Conservation (phyloP, 371 early-diverging fungal genomes). For the Ecytonucleospora hepatopenaei region DNA sequence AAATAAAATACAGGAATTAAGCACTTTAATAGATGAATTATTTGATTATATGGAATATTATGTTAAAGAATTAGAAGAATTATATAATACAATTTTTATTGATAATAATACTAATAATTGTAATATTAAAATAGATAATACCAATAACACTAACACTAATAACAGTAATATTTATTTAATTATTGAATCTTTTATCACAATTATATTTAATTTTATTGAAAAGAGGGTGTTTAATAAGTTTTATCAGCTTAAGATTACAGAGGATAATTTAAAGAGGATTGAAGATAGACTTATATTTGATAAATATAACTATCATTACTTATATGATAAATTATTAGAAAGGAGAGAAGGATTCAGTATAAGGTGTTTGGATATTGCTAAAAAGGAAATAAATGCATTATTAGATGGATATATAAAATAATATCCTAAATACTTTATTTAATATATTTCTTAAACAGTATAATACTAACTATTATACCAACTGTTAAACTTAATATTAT, state of each 20-base stretch:
- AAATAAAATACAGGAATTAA: constrained; percentile 34
- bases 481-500: too few species aligned
- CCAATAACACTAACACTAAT: too few species aligned
- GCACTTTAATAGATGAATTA: constrained; percentile 12
- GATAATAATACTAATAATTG: background rate
- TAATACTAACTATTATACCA: background rate
- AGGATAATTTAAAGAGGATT: constrained; percentile 23
- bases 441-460: background rate
- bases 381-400: constrained; percentile 24
- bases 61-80: constrained; percentile 13
- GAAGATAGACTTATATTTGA: constrained; percentile 22
- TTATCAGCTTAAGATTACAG: constrained; percentile 8
- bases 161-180: too few species aligned
- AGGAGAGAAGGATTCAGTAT: constrained; percentile 14
- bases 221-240: constrained; percentile 35
- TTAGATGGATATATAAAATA: background rate
- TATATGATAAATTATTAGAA: constrained; percentile 18
- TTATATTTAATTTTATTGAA: constrained; percentile 27
- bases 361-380: constrained; percentile 27
- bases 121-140: too few species aligned
- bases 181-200: constrained; percentile 22
- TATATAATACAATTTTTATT: constrained; percentile 6
- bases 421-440: too few species aligned
- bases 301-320: constrained; percentile 24
- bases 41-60: constrained; percentile 33